Conservation (phyloP, 2,329 filamentous ascomycete genomes). For the Thielaviopsis ethacetica region DNA sequence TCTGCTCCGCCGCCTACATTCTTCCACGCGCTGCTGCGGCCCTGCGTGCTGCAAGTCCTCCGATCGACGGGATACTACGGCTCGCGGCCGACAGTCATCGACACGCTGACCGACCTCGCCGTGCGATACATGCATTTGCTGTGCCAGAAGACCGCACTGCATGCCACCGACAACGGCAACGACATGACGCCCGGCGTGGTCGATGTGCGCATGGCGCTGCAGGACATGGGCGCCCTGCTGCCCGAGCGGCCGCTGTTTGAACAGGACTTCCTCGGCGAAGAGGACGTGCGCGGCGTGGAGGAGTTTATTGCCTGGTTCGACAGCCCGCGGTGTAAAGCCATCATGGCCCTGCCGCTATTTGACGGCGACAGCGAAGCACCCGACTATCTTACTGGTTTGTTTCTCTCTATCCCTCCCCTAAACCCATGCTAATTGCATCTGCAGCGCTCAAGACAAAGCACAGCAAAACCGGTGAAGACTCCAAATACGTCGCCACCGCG, state of each 20-base stretch:
- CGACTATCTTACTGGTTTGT: constrained; percentile 53
- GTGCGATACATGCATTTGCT: constrained; percentile 65
- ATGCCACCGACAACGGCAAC: constrained; percentile 53
- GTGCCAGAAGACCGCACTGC: constrained; percentile 52
- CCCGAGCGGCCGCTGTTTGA: constrained; percentile 52
- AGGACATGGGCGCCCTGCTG: constrained; percentile 60
- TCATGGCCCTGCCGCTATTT: constrained; percentile 64
- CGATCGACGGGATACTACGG: constrained; percentile 81
- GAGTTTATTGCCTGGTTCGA: constrained; percentile 67
- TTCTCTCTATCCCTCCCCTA: neutral
- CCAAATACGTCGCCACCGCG: constrained; percentile 69
- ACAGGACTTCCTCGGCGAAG: constrained; percentile 51
- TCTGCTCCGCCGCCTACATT: constrained; percentile 29
- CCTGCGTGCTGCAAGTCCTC: constrained; percentile 76
- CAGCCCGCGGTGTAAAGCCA: constrained; percentile 60
- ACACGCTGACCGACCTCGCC: constrained; percentile 75
- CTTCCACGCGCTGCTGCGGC: constrained; percentile 65
- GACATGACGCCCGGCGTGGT: constrained; percentile 37
- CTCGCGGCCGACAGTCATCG: constrained; percentile 64
- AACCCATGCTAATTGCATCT: constrained; percentile 9
- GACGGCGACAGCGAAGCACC: constrained; percentile 46
- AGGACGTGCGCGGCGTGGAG: constrained; percentile 63
- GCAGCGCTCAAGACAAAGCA: constrained; percentile 79
- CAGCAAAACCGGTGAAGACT: constrained; percentile 74
- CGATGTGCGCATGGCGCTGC: constrained; percentile 73